Evolutionary conservation across 2,329 filamentous ascomycete genomes (phyloP), one percentile per base, ranked within the genome.

Genomic region (Cadophora gregata): DNA sequence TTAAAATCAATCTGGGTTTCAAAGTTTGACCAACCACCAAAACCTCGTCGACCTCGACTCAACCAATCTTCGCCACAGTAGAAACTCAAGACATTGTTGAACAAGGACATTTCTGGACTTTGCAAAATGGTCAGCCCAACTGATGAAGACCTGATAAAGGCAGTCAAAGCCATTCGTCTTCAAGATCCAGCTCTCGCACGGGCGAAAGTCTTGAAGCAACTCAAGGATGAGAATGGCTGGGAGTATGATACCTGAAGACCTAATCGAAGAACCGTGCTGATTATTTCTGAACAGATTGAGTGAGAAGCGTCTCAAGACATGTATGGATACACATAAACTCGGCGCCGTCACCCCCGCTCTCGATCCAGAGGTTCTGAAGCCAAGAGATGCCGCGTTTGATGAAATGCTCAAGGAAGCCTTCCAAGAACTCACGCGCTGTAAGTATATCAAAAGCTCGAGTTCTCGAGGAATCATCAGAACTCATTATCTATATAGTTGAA

Each of bases 301-400:
- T 29, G 62, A 64, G 31, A 58, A 64, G 31, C 55, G 62, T 12
- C 55, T 59, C 12, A 64, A 64, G 27, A 21, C 53, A 19, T 64
- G 53, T 29, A 50, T 64, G 62, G 45, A 58, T 8, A 14, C 42
- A 8, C 48, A 64, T 19, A 51, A 53, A 7, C 55, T 64, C 36
- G 48, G 45, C 19, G 21, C 59, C 10, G 10, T 19, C 6, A 10
- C 45, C 53, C 38, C 45, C 3, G 10, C 45, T 25, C 4, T 38
- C 24, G 27, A 5, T 14, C 59, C 38, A 12, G 48, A 62, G 27
- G 9, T 19, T 51, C 29, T 36, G 45, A 51, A 36, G 45, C 59
- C 59, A 16, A 31, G 59, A 51, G 27, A 62, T 25, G 59, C 59
- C 12, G 21, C n/a, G 2, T 62, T 51, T 29, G 24, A 62, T 25